Evolutionary conservation across 1,284 basidiomycete genomes (phyloP).

Genomic region (Anthracocystis walkeri): DNA sequence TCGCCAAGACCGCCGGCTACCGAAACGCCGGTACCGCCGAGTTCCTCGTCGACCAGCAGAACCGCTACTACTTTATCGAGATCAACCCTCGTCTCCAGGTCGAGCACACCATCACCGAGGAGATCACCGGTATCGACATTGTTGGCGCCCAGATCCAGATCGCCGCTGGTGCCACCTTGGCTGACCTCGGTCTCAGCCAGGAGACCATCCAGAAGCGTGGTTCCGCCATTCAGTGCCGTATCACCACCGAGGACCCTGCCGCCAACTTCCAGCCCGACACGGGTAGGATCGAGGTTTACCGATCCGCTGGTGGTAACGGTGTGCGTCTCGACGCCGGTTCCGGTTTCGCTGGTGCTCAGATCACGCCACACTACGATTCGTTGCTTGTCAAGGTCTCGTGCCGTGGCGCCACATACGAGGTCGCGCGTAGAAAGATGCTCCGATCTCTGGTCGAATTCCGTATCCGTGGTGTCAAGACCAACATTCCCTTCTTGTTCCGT

Average conservation of each 20-base stretch:
- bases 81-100: slow-evolving; percentile 99
- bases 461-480: slow-evolving; percentile 95
- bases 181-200: slow-evolving; percentile 95
- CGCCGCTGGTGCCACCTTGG: slow-evolving; percentile 92
- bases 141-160: slow-evolving; percentile 97
- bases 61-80: slow-evolving; percentile 97
- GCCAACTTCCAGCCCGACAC: slow-evolving; percentile 96
- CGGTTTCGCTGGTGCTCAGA: slow-evolving; percentile 98
- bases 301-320: slow-evolving; percentile 97
- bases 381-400: slow-evolving; percentile 96
- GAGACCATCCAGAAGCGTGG: slow-evolving; percentile 95
- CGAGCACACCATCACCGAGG: slow-evolving; percentile 95
- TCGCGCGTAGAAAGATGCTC: slow-evolving; percentile 98
- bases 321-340: slow-evolving; percentile 97
- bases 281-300: slow-evolving; percentile 98
- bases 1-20: slow-evolving; percentile 98
- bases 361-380: slow-evolving; percentile 99
- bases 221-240: slow-evolving; percentile 97
- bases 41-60: slow-evolving; percentile 94
- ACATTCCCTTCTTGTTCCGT: slow-evolving; percentile 99
- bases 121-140: slow-evolving; percentile 98
- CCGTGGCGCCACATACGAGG: slow-evolving; percentile 97
- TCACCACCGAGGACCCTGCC: slow-evolving; percentile 98
- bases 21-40: slow-evolving; percentile 98
- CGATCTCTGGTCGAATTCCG: slow-evolving; percentile 99